Evolutionary conservation across 2,329 filamentous ascomycete genomes (phyloP).

Genomic region (Penicillium nordicum): DNA sequence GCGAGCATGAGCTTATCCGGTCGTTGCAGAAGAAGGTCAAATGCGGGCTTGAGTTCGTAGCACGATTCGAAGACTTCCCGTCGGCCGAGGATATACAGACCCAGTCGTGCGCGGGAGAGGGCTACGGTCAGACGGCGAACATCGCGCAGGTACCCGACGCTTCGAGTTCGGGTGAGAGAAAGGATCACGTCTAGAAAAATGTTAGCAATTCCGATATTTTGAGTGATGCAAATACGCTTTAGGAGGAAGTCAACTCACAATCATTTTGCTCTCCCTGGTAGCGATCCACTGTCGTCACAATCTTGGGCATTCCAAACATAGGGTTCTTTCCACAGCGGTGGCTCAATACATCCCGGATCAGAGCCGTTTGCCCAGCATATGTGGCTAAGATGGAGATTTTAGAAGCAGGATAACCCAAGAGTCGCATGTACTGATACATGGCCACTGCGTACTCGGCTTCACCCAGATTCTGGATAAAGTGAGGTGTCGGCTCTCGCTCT

Average conservation of each 20-base stretch:
- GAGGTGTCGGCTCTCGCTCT: conserved; percentile 83
- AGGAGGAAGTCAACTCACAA: conserved; percentile 58
- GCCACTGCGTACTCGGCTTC: conserved; percentile 97
- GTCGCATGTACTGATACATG: conserved; percentile 93
- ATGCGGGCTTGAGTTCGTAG: conserved; percentile 82
- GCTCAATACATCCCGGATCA: conserved; percentile 80
- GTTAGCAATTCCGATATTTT: conserved; percentile 13
- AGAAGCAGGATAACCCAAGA: conserved; percentile 82
- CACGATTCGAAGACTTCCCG: conserved; percentile 84
- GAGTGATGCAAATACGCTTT: background rate
- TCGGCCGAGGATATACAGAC: conserved; percentile 87
- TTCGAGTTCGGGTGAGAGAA: conserved; percentile 82
- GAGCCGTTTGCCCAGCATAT: conserved; percentile 84
- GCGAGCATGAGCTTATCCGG: conserved; percentile 77
- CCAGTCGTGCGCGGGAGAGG: conserved; percentile 84
- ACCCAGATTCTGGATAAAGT: conserved; percentile 94
- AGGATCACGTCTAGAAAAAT: conserved; percentile 75
- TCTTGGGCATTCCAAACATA: conserved; percentile 83
- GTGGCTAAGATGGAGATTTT: conserved; percentile 88
- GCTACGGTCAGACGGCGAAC: conserved; percentile 92
- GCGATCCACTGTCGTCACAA: conserved; percentile 93
- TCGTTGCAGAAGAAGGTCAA: conserved; percentile 71
- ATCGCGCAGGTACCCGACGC: conserved; percentile 89
- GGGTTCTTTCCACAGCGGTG: conserved; percentile 79
- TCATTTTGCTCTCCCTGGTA: conserved; percentile 99